Evolutionary conservation across 2,329 filamentous ascomycete genomes (phyloP).

Genomic region (Tetracladium maxilliforme): DNA sequence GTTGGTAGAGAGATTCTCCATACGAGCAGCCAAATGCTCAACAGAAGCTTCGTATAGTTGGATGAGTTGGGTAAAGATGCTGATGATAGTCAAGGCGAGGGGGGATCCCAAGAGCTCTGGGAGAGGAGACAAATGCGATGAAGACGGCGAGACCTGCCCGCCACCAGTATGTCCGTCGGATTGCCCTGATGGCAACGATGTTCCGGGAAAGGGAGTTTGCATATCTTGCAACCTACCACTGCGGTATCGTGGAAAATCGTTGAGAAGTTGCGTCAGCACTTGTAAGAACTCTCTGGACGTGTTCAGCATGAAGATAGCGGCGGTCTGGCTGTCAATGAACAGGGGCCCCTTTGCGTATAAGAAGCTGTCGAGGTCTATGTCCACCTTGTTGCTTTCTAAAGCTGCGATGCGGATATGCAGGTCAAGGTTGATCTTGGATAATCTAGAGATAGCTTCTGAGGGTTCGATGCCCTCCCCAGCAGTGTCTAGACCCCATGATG

Average conservation of each 20-base stretch:
- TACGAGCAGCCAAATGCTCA: conserved; percentile 1
- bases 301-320: conserved; percentile 1
- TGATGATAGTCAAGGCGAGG: conserved; percentile 1
- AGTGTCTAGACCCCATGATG: background rate
- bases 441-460: conserved; percentile 1
- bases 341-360: conserved; percentile 1
- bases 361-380: conserved; percentile 1
- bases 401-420: conserved; percentile 1
- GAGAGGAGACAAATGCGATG: no score
- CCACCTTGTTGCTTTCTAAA: conserved; percentile 1
- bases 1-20: background rate
- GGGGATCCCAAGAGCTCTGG: conserved; percentile 1
- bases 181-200: no score
- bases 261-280: conserved; percentile 1
- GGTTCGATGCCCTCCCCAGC: background rate
- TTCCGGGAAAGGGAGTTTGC: no score
- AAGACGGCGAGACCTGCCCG: no score
- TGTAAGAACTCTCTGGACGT: conserved; percentile 1
- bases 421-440: conserved; percentile 1
- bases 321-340: conserved; percentile 1
- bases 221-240: no score
- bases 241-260: no score
- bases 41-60: conserved; percentile 1
- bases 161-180: no score
- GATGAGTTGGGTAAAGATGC: conserved; percentile 1